Evolutionary conservation across 148 eudicot species (phyloP), one percentile per base, ranked within the genome.

Genomic region (Rhododendron ovatum): DNA sequence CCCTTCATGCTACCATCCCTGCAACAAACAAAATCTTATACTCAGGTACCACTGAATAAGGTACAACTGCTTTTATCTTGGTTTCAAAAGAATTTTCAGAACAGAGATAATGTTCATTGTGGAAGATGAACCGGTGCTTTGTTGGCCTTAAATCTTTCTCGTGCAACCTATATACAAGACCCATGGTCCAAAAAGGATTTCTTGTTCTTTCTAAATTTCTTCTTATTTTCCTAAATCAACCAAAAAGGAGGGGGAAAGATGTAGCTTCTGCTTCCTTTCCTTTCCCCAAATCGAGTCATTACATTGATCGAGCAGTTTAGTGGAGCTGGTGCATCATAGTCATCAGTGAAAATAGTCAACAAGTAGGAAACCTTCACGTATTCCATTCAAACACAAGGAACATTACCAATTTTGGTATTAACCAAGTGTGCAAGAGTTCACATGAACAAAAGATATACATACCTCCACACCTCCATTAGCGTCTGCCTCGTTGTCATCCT

Each of bases 1-100:
- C 98, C 99, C 90, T 85, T 95, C 86, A 91, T 87, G 2, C 98
- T 95, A 86, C 98, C 98, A 92, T 92, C 96, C 91, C 99, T 96
- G 94, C 69, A 63, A 7, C 69, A 61, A 61, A 61, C 69, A 24
- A 22, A 59, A 61, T 61, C 69, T 20, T 22, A 7, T 61, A 61
- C 7, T 61, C 69, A 61, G 69, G 74, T 9, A n/a, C 15, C 33
- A 67, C 35, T 67, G 74, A 67, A 67, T 26, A 26, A 26, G 5
- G 33, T 67, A 2, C 17, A 67, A 67, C 14, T 11, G 17, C 28
- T 12, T 28, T 67, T 67, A 26, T 11, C 74, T 67, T n/a, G 3
- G 33, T 11, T 61, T 26, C 15, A 3, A 26, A 67, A 28, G 5
- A 61, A 7, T 61, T 61, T 61, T 61, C 12, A 24, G 69, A 61